Conservation (phyloP, 2,329 filamentous ascomycete genomes). For the Ustilaginoidea virens region DNA sequence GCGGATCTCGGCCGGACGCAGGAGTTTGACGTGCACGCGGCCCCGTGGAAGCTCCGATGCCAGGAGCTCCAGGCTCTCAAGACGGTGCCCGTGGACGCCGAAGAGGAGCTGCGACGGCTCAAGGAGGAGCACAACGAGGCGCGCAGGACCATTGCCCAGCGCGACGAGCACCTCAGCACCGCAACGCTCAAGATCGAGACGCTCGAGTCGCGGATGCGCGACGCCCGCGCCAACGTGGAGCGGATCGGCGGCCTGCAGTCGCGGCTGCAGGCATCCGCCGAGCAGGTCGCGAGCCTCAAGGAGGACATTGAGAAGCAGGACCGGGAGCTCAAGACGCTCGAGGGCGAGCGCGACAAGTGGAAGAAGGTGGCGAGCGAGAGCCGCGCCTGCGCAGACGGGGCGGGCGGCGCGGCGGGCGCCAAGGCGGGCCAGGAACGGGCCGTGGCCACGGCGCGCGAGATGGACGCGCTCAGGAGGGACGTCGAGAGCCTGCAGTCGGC, state of each 20-base stretch:
- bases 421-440: conserved; percentile 50
- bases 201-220: conserved; percentile 73
- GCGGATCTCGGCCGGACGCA: conserved; percentile 56
- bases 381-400: conserved; percentile 36
- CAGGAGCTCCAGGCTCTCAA: conserved; percentile 73
- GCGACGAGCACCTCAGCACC: conserved; percentile 74
- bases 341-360: conserved; percentile 54
- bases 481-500: conserved; percentile 49
- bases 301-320: conserved; percentile 54
- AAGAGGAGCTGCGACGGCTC: conserved; percentile 68
- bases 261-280: conserved; percentile 36
- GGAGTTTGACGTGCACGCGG: conserved; percentile 60
- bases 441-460: conserved; percentile 55
- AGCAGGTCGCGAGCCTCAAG: conserved; percentile 35
- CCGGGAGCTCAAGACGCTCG: conserved; percentile 47
- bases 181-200: conserved; percentile 86
- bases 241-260: conserved; percentile 50
- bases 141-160: conserved; percentile 52
- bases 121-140: conserved; percentile 70
- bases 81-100: conserved; percentile 63
- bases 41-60: conserved; percentile 74
- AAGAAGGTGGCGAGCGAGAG: conserved; percentile 53
- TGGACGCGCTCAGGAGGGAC: conserved; percentile 56
- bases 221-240: conserved; percentile 63
- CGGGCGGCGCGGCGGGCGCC: conserved; percentile 31